Conservation (phyloP, 1,139 yeast species). For the Scheffersomyces lignicola region DNA sequence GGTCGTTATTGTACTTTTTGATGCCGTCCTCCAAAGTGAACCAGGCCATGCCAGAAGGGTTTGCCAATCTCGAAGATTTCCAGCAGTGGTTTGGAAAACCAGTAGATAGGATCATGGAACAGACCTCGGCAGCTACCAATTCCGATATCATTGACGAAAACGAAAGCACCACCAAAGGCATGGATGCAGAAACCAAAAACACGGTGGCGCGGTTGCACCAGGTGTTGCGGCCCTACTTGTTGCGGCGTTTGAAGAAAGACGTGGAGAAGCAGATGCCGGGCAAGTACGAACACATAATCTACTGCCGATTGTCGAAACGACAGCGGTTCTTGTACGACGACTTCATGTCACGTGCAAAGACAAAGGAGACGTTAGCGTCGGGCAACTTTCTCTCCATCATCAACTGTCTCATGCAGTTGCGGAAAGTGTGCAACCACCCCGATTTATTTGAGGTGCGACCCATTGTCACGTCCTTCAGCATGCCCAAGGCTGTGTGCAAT, state of each 20-base stretch:
- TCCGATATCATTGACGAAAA: conserved; percentile 47
- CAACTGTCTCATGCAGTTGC: conserved; percentile 94
- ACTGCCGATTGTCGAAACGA: conserved; percentile 88
- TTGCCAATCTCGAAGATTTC: conserved; percentile 92
- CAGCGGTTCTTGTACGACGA: conserved; percentile 93
- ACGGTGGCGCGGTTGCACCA: conserved; percentile 91
- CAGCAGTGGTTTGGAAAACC: conserved; percentile 99
- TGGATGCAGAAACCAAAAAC: conserved; percentile 70
- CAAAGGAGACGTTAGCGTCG: conserved; percentile 88
- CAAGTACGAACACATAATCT: conserved; percentile 91
- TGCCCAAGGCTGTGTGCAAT: conserved; percentile 62
- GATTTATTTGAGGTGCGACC: conserved; percentile 96
- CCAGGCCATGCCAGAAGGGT: conserved; percentile 87
- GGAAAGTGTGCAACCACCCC: conserved; percentile 98
- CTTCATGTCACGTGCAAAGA: conserved; percentile 95
- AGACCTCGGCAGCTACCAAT: conserved; percentile 53
- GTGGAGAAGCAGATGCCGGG: conserved; percentile 99
- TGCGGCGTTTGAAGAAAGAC: conserved; percentile 91
- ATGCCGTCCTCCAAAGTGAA: conserved; percentile 87
- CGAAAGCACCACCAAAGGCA: conserved; percentile 34
- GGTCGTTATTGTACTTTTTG: conserved; percentile 89
- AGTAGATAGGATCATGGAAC: conserved; percentile 86
- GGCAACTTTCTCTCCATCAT: conserved; percentile 95
- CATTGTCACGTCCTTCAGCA: conserved; percentile 83
- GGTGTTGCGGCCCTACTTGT: conserved; percentile 85